Evolutionary conservation across 345 rosid species (phyloP), one percentile per base, ranked within the genome.

Genomic region (Lumnitzera littorea): DNA sequence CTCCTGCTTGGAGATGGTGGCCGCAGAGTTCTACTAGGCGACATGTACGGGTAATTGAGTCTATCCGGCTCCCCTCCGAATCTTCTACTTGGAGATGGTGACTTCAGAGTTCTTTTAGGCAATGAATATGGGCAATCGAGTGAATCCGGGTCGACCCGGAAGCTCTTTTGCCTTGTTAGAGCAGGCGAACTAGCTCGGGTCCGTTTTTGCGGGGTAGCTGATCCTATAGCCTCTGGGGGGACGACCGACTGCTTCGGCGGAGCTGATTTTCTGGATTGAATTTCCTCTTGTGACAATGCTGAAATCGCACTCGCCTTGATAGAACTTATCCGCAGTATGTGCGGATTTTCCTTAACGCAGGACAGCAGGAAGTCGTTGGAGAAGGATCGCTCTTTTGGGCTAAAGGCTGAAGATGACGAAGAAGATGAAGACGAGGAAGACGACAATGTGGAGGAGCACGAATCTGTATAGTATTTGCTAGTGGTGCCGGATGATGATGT

Each of bases 341-440:
- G 96, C 5, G 92, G 89, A 62, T 91, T 87, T 58, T 87, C 95
- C 77, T 80, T 82, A 23, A 80, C 65, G 64, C 96, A 89, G 5
- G 96, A 79, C 74, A 82, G 77, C 71, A 91, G 73, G 64, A 85
- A 89, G 70, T 89, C 95, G 17, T 87, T 87, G 46, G 96, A 87
- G 68, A 91, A 91, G 15, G 92, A 83, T 25, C 95, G 62, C 7
- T 85, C 95, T 56, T 81, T 91, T 0, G 82, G 73, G 69, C 57
- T 80, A 49, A 70, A 63, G 63, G 62, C 59, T 0, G 87, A 79
- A 47, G 78, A 60, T 5, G 82, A 51, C 3, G 63, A 53, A 2
- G 67, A 57, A n/a, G 23, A 47, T 36, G 58, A 67, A 7, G 46
- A 60, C 5, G 63, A 66, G 2, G 72, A 61, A 16, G 87, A 80